phyloP scores from a whole-genome alignment of 345 rosid species.

The Populus ilicifolia region DNA sequence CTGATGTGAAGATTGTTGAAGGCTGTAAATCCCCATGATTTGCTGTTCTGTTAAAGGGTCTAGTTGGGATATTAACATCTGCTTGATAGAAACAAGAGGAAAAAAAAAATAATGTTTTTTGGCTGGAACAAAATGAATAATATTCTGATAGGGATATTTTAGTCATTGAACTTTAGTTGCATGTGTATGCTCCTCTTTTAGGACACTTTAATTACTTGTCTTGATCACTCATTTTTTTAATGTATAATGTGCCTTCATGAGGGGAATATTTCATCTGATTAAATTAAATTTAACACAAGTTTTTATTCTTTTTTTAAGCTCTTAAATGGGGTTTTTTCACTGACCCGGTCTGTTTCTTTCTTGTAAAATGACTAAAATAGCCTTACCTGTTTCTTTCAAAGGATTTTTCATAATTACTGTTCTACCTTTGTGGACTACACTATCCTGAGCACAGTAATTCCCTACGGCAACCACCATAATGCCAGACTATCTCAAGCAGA shows the following conservation, averaged over 20 bases:
- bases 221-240: slow-evolving; percentile 5
- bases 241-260: slow-evolving; percentile 7
- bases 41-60: slow-evolving; percentile 93
- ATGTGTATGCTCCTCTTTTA: not conserved
- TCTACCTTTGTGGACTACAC: not conserved
- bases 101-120: not conserved
- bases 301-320: too few species aligned
- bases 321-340: too few species aligned
- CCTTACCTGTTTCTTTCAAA: too few species aligned
- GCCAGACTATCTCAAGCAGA: not conserved
- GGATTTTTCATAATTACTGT: too few species aligned
- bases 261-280: not conserved
- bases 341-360: not conserved
- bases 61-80: slow-evolving; percentile 78
- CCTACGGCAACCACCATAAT: not conserved
- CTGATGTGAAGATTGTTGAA: slow-evolving; percentile 89
- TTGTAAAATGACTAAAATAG: not conserved
- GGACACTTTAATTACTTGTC: not conserved
- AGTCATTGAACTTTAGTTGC: not conserved
- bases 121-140: not conserved
- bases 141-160: not conserved
- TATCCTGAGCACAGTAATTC: not conserved
- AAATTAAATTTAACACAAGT: too few species aligned
- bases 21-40: slow-evolving; percentile 80
- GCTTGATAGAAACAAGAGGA: not conserved